Percentiles rank a stretch among this genome's conserved stretches.
Evolutionary conservation across 768 basidiomycete genomes (phyloP).

Genomic region (Leucocoprinus sp.): DNA sequence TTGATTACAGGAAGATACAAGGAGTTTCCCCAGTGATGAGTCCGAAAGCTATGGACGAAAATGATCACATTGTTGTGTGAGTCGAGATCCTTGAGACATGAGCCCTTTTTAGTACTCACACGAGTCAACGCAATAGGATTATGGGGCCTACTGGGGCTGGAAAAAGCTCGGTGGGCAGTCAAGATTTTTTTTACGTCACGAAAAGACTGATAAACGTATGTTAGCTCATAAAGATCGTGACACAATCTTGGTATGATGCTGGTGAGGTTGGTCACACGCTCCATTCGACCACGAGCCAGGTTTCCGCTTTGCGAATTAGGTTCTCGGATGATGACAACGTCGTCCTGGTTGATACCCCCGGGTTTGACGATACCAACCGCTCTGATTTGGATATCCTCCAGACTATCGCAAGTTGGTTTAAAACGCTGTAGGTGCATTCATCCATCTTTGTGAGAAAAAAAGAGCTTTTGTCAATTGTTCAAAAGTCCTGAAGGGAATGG

Average conservation of each 20-base stretch:
- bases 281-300: background rate
- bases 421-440: slow-evolving; percentile 8
- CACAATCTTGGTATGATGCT: background rate
- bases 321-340: background rate
- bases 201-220: background rate
- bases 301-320: background rate
- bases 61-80: slow-evolving; percentile 9
- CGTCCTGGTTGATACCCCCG: slow-evolving; percentile 14
- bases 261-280: background rate
- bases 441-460: background rate
- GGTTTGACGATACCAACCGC: slow-evolving; percentile 10
- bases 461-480: background rate
- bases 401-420: slow-evolving; percentile 9
- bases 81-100: background rate
- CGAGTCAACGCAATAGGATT: background rate
- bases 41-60: background rate
- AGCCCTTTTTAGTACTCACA: background rate
- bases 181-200: background rate
- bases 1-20: background rate
- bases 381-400: slow-evolving; percentile 8
- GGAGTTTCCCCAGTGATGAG: background rate
- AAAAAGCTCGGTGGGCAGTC: slow-evolving; percentile 6
- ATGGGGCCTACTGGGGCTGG: slow-evolving; percentile 9
- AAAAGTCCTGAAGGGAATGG: background rate
- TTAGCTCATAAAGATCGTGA: background rate